Conservation (phyloP, 305 asterid genomes). For the Fraxinus albicans region DNA sequence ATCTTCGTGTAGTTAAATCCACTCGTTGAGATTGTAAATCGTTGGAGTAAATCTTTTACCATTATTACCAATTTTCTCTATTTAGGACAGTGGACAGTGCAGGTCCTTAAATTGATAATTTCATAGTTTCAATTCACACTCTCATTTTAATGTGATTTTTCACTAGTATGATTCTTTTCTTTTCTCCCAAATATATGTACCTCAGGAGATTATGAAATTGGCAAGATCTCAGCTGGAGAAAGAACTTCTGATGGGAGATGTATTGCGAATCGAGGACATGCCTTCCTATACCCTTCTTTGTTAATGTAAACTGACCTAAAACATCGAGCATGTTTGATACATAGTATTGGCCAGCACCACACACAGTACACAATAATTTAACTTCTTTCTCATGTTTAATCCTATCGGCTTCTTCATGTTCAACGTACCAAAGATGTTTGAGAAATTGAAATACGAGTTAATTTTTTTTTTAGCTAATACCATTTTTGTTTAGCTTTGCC, state of each 20-base stretch:
- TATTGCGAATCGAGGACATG: slow-evolving; percentile 67
- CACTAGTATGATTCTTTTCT: background rate
- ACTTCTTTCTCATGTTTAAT: background rate
- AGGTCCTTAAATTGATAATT: background rate
- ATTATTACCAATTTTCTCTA: background rate
- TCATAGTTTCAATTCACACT: background rate
- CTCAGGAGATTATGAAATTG: slow-evolving; percentile 59
- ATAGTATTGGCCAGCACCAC: background rate
- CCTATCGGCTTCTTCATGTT: background rate
- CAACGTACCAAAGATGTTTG: background rate
- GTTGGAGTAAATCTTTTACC: background rate
- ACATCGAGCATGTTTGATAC: background rate
- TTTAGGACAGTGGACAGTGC: background rate
- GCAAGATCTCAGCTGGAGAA: slow-evolving; percentile 69
- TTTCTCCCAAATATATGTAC: background rate
- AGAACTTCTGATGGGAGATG: slow-evolving; percentile 71
- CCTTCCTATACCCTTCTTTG: slow-evolving; percentile 68
- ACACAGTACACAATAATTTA: background rate
- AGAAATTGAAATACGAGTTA: background rate
- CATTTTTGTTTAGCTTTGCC: background rate
- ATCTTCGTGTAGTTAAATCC: background rate
- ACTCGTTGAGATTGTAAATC: background rate
- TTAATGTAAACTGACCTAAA: slow-evolving; percentile 27
- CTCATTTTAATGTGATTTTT: background rate
- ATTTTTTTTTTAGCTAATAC: background rate